Base-by-base conservation (phyloP, 2,329 filamentous ascomycete species). In the Aspergillus jensenii region DNA sequence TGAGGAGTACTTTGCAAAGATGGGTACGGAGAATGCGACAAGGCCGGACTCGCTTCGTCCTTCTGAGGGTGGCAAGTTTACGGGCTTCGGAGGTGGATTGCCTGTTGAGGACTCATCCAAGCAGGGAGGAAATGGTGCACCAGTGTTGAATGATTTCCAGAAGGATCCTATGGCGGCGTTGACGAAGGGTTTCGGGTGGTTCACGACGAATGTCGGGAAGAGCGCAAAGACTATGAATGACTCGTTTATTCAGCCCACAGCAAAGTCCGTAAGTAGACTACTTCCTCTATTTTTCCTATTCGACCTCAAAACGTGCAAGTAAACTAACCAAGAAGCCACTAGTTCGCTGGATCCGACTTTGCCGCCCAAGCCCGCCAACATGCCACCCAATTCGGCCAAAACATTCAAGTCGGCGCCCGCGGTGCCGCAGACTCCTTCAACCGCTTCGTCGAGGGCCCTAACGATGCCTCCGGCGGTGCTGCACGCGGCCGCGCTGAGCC, bases 121-220 rank as follows among this genome's bases (percentile, higher is more conserved):
- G 2, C 4, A 52, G 6, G 49, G 52, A 3, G 59, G 52, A 7
- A 37, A 51, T 7, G 53, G 39, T 14, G n/a, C 40, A 2, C 90
- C 90, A 0, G 86, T 86, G 12, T 79, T 95, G n/a, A 89, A 95
- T 55, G 93, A 98, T 55, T 85, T 98, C 70, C 91, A 96, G 75
- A 90, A 88, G 71, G 95, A 99, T 72, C 93, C 95, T 0, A 81
- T 98, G 62, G 93, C 86, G 1, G 92, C 93, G 15, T 76, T 99
- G 66, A 91, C 87, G 27, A 97, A 96, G 76, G 90, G 93, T 0
- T 96, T 98, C 68, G 93, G 93, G 8, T 98, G 95, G 92, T 91
- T 98, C 70, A 85, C 91, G 17, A 89, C 86, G 35, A 92, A 91
- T 12, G 91, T 98, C 43, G 87, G 87, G 25, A 96, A 95, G 81